phyloP scores from a whole-genome alignment of 257 asterid genomes.

The Nicotiana otophora region DNA sequence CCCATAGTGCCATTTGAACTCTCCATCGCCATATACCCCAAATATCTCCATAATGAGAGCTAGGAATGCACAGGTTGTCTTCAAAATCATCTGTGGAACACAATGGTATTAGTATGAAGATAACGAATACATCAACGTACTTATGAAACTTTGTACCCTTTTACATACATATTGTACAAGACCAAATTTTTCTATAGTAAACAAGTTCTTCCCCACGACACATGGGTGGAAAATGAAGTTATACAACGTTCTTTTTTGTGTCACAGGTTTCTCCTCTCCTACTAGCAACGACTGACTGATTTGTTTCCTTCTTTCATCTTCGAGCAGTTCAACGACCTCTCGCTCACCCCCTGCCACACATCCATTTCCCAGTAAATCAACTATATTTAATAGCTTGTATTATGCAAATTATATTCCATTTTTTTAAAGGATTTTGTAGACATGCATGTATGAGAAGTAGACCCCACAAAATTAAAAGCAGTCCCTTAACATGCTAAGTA shows the following conservation, averaged over 20 bases:
- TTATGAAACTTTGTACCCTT: not conserved
- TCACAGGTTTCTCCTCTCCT: conserved; percentile 25
- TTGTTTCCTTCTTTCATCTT: conserved; percentile 57
- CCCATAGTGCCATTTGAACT: conserved; percentile 92
- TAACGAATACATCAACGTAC: not conserved
- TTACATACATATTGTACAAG: conserved; percentile 79
- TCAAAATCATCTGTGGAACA: conserved; percentile 78
- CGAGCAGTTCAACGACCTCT: conserved; percentile 55
- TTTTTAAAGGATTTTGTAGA: not conserved
- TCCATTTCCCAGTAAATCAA: conserved; percentile 6
- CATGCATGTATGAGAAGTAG: not conserved
- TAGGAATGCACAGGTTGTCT: conserved; percentile 75
- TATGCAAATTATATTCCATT: not conserved
- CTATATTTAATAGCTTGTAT: not conserved
- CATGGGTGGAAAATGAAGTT: conserved; percentile 62
- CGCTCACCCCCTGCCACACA: conserved; percentile 65
- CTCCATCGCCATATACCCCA: conserved; percentile 92
- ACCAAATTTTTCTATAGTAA: conserved; percentile 73
- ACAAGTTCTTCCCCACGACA: conserved; percentile 59
- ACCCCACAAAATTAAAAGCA: not conserved
- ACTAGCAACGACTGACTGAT: conserved; percentile 59
- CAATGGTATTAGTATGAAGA: not conserved
- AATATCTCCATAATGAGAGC: conserved; percentile 69
- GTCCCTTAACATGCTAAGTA: not conserved
- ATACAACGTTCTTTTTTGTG: conserved; percentile 27